These are phyloP conservation scores for Hippophae tibetana DNA, from an alignment of 306 rosid species.

Conservation along the genomic window DNA sequence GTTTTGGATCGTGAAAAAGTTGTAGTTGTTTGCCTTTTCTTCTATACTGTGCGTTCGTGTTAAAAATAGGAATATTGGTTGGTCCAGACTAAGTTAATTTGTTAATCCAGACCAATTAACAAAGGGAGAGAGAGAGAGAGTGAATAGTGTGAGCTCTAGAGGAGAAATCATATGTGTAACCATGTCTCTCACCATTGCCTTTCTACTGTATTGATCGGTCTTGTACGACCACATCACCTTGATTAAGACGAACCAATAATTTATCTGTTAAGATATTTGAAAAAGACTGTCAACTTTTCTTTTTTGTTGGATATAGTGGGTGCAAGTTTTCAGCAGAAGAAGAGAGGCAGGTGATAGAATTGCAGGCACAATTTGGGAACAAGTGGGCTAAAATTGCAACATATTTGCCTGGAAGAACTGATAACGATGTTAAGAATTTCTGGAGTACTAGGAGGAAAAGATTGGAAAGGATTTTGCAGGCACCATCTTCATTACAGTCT, in stretches of 20 bases:
- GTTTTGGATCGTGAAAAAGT: too few species aligned
- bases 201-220: too few species aligned
- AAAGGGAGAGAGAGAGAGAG: too few species aligned
- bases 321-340: slow-evolving; percentile 58
- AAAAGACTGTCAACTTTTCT: background rate
- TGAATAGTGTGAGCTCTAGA: too few species aligned
- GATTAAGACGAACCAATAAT: background rate
- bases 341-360: slow-evolving; percentile 47
- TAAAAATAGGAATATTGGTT: too few species aligned
- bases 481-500: slow-evolving; percentile 23
- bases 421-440: slow-evolving; percentile 58
- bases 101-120: too few species aligned
- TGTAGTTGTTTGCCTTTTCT: too few species aligned
- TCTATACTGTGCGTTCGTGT: too few species aligned
- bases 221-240: too few species aligned
- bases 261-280: background rate
- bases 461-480: slow-evolving; percentile 33
- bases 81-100: too few species aligned
- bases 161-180: too few species aligned
- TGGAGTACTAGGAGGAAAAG: slow-evolving; percentile 52
- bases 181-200: too few species aligned
- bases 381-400: slow-evolving; percentile 61
- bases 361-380: slow-evolving; percentile 56
- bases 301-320: slow-evolving; percentile 22
- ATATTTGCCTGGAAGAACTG: slow-evolving; percentile 49